Evolutionary conservation across 352 stramenopile genomes (phyloP).

Genomic region (Phytophthora citricola): DNA sequence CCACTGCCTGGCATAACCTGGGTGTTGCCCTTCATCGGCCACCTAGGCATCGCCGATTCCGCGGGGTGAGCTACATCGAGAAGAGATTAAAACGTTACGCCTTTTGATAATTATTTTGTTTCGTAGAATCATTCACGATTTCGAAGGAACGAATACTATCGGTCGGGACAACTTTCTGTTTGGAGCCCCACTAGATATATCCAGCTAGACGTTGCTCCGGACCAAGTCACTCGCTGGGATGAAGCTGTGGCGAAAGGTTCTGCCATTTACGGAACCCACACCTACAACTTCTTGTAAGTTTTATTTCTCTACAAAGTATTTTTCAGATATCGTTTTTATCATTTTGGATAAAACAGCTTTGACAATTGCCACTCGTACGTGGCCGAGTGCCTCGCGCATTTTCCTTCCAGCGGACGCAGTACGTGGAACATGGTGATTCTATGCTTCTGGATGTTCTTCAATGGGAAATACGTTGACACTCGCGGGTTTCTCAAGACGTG

Average conservation of each 20-base stretch:
- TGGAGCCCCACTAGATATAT: slow-evolving; percentile 86
- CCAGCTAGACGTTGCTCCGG: slow-evolving; percentile 55
- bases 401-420: slow-evolving; percentile 46
- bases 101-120: slow-evolving; percentile 14
- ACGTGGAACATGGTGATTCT: slow-evolving; percentile 80
- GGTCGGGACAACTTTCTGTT: slow-evolving; percentile 88
- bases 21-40: slow-evolving; percentile 95
- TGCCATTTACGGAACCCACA: slow-evolving; percentile 85
- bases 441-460: slow-evolving; percentile 77
- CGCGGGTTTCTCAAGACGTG: slow-evolving; percentile 39
- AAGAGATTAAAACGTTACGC: background rate
- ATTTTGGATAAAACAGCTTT: slow-evolving; percentile 47
- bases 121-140: slow-evolving; percentile 92
- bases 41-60: slow-evolving; percentile 93
- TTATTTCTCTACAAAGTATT: background rate
- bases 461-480: slow-evolving; percentile 52
- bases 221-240: slow-evolving; percentile 86
- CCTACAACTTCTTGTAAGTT: slow-evolving; percentile 93
- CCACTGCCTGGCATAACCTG: slow-evolving; percentile 89
- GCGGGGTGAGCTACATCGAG: slow-evolving; percentile 41
- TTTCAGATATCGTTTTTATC: background rate
- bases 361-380: slow-evolving; percentile 98
- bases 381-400: slow-evolving; percentile 65
- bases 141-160: slow-evolving; percentile 94
- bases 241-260: slow-evolving; percentile 88